Evolutionary conservation across 1,139 yeast species (phyloP).

Genomic region (Debaryomyces nepalensis): DNA sequence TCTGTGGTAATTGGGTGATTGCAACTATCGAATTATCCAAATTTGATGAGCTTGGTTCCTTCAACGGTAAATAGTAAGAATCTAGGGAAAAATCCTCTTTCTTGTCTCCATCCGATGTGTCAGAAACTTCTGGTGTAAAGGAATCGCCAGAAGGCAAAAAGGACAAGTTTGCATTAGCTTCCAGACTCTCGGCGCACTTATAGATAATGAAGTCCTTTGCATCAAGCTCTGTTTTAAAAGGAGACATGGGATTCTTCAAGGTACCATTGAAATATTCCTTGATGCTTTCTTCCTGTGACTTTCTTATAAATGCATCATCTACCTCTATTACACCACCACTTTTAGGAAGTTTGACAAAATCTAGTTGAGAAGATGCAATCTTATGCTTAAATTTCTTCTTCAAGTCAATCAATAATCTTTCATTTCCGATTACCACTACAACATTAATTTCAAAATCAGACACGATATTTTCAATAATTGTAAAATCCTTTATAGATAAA

Average conservation of each 20-base stretch:
- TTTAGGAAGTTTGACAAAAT: slow-evolving; percentile 64
- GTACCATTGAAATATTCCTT: slow-evolving; percentile 91
- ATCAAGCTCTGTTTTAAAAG: slow-evolving; percentile 56
- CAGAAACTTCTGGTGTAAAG: slow-evolving; percentile 35
- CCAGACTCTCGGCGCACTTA: slow-evolving; percentile 44
- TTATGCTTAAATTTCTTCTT: slow-evolving; percentile 57
- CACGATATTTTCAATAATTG: slow-evolving; percentile 61
- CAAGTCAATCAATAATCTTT: slow-evolving; percentile 67
- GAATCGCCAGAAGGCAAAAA: slow-evolving; percentile 54
- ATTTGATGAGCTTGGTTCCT: slow-evolving; percentile 56
- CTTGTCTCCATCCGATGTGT: slow-evolving; percentile 24
- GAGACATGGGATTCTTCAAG: slow-evolving; percentile 68
- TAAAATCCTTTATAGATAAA: slow-evolving; percentile 52
- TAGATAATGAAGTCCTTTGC: slow-evolving; percentile 41
- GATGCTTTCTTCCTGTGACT: slow-evolving; percentile 74
- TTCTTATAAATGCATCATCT: slow-evolving; percentile 71
- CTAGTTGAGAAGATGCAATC: slow-evolving; percentile 33
- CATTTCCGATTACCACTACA: slow-evolving; percentile 64
- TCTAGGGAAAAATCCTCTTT: slow-evolving; percentile 38
- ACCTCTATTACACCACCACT: slow-evolving; percentile 77
- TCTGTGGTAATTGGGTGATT: slow-evolving; percentile 64
- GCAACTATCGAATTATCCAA: slow-evolving; percentile 79
- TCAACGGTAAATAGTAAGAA: slow-evolving; percentile 36
- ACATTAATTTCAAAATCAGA: slow-evolving; percentile 64
- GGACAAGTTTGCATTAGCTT: slow-evolving; percentile 40